Evolutionary conservation across 257 asterid genomes (phyloP), one percentile per base, ranked within the genome.

Genomic region (Solanum pimpinellifolium): DNA sequence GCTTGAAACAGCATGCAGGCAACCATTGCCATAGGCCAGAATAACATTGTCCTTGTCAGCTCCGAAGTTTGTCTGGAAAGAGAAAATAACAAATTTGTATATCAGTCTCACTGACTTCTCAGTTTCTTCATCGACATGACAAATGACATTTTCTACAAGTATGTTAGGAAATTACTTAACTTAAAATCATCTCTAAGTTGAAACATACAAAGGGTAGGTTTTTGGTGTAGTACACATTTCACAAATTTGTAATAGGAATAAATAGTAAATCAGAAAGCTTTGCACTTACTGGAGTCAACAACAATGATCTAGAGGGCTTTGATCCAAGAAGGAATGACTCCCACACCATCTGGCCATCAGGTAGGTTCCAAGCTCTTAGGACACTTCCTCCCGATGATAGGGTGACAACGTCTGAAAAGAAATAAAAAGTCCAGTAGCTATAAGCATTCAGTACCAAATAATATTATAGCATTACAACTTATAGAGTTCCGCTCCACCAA

Each of bases 291-390:
- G 98, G 98, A 86, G 94, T 86, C 70, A 91, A 90, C 89, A 96
- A 89, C 70, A 95, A 83, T 11, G 97, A 93, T 91, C 87, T 93
- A 9, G 97, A 93, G 49, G 96, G 89, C 29, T 84, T 90, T 85
- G 95, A 89, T 52, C 98, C 96, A 13, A 89, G 35, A 90, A 97
- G 93, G 84, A 92, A 89, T 9, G 97, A 93, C 92, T 97, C 99
- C 99, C 99, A 97, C 89, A 96, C 94, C 99, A 97, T 93, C 92
- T 96, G 99, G 77, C 99, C 99, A 92, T 97, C 99, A 88, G 99
- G 98, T 88, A 97, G 99, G 93, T 94, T 96, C 99, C 99, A 97
- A 86, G 99, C 99, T 92, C 99, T 95, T 87, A 96, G 82, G 78
- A 93, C 90, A 88, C 93, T 95, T 89, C 99, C 98, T 78, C 91